Evolutionary conservation across 257 asterid species (phyloP), one percentile per base, ranked within the genome.

Genomic region (Solanum microdontum): DNA sequence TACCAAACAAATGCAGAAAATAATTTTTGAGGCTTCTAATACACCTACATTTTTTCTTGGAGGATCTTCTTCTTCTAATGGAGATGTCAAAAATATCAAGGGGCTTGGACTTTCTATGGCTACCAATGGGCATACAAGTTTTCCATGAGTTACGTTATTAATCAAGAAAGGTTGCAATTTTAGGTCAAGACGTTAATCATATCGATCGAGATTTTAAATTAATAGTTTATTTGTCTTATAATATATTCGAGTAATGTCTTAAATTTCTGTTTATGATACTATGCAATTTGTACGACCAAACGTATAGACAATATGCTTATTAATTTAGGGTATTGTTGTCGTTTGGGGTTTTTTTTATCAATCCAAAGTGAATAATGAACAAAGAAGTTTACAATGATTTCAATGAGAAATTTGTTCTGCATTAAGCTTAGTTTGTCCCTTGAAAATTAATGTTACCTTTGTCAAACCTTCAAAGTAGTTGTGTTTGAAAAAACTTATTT

Each of bases 61-160:
- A 62, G 84, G 87, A 2, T 77, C 91, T 11, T 70, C 85, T 55
- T 55, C 64, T 73, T 84, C 87, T 33, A 45, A 48, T 30, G 86
- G 87, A 33, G 89, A 72, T 9, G 80, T 36, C 72, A 34, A 70
- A 80, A 84, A 33, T 17, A 77, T 32, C 26, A 89, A 75, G 23
- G 82, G 88, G 17, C 87, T 85, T 74, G 92, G 94, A 70, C 91
- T 92, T 89, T 58, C 91, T 1, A 88, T 92, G 90, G 85, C 89
- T 83, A 87, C 90, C 39, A 90, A 89, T n/a, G 92, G 91, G 21
- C 86, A 34, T 83, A 28, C 87, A 10, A 80, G 86, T 76, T 48
- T 82, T 30, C 85, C 85, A 19, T 82, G 43, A 82, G 58, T 79
- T 40, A 24, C 62, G 9, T 51, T 51, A 51, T 28, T 4, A 15